Evolutionary conservation across 2,329 filamentous ascomycete genomes (phyloP).

Genomic region (Xylaria sp.): DNA sequence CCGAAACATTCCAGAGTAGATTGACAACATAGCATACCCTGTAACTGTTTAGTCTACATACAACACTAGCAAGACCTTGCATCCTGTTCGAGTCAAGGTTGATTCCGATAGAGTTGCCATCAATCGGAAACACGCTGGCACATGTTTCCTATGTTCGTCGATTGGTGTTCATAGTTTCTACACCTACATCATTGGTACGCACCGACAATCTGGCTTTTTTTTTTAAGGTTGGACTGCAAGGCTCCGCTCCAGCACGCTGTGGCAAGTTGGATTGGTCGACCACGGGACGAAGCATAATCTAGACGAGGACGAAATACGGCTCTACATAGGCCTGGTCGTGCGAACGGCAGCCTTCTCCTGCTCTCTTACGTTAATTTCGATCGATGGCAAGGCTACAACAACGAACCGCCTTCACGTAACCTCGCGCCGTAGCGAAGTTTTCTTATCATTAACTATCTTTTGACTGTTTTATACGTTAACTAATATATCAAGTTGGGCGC

Average conservation of each 20-base stretch:
- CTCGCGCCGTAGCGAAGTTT: slow-evolving; percentile 4
- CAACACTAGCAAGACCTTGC: slow-evolving; percentile 13
- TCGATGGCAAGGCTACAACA: slow-evolving; percentile 23
- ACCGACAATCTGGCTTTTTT: neutral
- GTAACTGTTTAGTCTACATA: slow-evolving; percentile 37
- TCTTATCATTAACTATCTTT: slow-evolving; percentile 10
- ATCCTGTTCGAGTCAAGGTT: slow-evolving; percentile 32
- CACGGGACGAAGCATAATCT: slow-evolving; percentile 14
- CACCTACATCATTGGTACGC: neutral
- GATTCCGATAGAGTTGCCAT: slow-evolving; percentile 15
- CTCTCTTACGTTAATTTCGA: neutral
- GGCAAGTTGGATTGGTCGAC: neutral
- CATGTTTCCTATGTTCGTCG: slow-evolving; percentile 4
- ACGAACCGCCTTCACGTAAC: slow-evolving; percentile 7
- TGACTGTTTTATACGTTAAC: slow-evolving; percentile 19
- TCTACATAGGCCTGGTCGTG: slow-evolving; percentile 3
- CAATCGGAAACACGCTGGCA: slow-evolving; percentile 9
- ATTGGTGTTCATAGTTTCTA: slow-evolving; percentile 15
- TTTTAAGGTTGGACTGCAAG: slow-evolving; percentile 8
- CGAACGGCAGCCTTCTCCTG: neutral
- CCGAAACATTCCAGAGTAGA: slow-evolving; percentile 40
- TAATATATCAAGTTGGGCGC: slow-evolving; percentile 9
- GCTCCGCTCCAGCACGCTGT: slow-evolving; percentile 1
- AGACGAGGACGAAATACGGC: slow-evolving; percentile 2
- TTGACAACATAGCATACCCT: slow-evolving; percentile 31